Evolutionary conservation across 768 basidiomycete species (phyloP).

Genomic region (Tulasnella sp.): DNA sequence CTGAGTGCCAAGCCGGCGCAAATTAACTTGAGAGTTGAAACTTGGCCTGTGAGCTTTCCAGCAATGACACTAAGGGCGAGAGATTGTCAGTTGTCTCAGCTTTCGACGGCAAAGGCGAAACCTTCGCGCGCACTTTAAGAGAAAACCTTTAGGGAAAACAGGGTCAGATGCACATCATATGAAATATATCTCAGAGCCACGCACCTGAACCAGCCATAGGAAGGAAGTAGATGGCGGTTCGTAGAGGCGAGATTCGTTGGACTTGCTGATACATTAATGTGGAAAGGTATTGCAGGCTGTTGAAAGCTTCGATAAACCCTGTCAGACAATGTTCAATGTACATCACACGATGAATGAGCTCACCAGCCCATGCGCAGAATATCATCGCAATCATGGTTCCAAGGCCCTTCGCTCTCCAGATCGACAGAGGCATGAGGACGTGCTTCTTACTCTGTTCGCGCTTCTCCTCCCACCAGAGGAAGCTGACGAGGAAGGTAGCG

Average conservation of each 20-base stretch:
- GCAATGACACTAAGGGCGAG: background rate
- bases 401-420: conserved; percentile 10
- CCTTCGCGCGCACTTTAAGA: background rate
- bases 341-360: background rate
- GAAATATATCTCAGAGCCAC: background rate
- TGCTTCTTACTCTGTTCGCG: background rate
- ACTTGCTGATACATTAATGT: conserved; percentile 12
- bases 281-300: conserved; percentile 1
- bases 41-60: background rate
- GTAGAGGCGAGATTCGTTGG: background rate
- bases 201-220: background rate
- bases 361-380: conserved; percentile 5
- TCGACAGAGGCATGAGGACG: background rate
- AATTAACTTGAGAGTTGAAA: background rate
- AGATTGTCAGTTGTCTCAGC: background rate
- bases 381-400: conserved; percentile 4
- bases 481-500: conserved; percentile 6
- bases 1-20: background rate
- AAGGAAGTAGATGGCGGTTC: conserved; percentile 7
- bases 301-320: background rate
- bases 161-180: background rate
- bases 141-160: background rate
- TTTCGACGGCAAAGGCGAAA: too few species aligned
- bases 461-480: conserved; percentile 13
- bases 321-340: background rate